Evolutionary conservation across 805 yeast species (phyloP).

Genomic region (Lachancea kluyveri): DNA sequence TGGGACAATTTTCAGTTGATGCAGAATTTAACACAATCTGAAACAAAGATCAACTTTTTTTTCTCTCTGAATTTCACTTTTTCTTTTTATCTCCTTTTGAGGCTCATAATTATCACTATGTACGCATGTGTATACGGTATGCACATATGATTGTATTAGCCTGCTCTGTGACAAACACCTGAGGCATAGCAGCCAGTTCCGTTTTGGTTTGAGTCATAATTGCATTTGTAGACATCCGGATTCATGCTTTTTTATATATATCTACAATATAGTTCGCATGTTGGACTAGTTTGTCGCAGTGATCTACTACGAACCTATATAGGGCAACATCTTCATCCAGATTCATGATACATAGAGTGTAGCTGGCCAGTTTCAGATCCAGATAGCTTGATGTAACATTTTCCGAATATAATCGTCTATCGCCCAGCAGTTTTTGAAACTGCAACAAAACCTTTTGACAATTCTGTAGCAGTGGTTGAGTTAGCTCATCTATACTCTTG

Average conservation of each 20-base stretch:
- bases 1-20: too few relatives aligned
- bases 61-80: too few relatives aligned
- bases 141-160: too few relatives aligned
- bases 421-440: conserved; percentile 16
- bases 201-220: too few relatives aligned
- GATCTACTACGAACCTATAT: conserved; percentile 5
- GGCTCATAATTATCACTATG: too few relatives aligned
- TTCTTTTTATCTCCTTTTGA: too few relatives aligned
- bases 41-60: too few relatives aligned
- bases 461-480: conserved; percentile 15
- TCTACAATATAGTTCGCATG: conserved; percentile 18
- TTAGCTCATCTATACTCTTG: conserved; percentile 12
- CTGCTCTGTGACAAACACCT: too few relatives aligned
- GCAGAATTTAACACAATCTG: too few relatives aligned
- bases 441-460: conserved; percentile 21
- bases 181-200: too few relatives aligned
- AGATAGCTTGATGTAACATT: conserved; percentile 14
- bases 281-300: conserved; percentile 11
- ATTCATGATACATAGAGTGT: conserved; percentile 20
- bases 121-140: too few relatives aligned
- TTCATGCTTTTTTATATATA: conserved; percentile 1
- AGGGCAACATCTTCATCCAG: conserved; percentile 13
- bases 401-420: conserved; percentile 7
- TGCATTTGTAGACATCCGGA: not conserved
- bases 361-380: conserved; percentile 31